phyloP scores from a whole-genome alignment of 257 asterid genomes.

The Solanum stenotomum region DNA sequence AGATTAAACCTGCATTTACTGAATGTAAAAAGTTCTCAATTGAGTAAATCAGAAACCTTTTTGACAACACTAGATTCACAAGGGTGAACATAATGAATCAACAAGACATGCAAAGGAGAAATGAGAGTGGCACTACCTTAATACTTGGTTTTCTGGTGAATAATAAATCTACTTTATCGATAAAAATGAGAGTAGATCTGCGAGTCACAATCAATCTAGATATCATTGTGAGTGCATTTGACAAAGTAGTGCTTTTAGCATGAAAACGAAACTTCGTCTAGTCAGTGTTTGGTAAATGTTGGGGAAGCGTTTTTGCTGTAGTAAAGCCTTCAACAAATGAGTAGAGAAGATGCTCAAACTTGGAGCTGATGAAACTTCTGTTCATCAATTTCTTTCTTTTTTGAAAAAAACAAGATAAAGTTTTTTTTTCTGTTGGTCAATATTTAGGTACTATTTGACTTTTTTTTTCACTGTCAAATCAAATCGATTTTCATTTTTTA shows the following conservation, averaged over 20 bases:
- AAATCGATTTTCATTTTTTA: neutral
- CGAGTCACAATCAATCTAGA: neutral
- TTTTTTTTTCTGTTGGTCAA: neutral
- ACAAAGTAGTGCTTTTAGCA: neutral
- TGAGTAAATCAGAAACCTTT: neutral
- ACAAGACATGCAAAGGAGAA: neutral
- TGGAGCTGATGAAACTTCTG: neutral
- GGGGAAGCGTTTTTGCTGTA: neutral
- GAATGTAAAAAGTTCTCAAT: neutral
- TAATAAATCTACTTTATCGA: neutral
- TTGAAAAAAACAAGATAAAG: neutral
- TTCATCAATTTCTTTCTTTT: neutral
- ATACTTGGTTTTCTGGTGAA: neutral
- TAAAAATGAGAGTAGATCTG: neutral
- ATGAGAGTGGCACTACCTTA: neutral
- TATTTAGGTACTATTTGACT: neutral
- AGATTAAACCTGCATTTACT: neutral
- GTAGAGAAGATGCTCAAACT: neutral
- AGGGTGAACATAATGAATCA: neutral
- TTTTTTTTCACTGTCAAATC: neutral
- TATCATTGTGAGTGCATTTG: neutral
- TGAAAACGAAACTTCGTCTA: neutral
- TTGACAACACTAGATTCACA: neutral
- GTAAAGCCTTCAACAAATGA: neutral
- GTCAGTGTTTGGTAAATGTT: neutral